A percentile compares a stretch with the other conserved stretches of the same genome.
Conservation (phyloP, 1,284 basidiomycete species). For the Sporisorium iseilematis-ciliati region DNA sequence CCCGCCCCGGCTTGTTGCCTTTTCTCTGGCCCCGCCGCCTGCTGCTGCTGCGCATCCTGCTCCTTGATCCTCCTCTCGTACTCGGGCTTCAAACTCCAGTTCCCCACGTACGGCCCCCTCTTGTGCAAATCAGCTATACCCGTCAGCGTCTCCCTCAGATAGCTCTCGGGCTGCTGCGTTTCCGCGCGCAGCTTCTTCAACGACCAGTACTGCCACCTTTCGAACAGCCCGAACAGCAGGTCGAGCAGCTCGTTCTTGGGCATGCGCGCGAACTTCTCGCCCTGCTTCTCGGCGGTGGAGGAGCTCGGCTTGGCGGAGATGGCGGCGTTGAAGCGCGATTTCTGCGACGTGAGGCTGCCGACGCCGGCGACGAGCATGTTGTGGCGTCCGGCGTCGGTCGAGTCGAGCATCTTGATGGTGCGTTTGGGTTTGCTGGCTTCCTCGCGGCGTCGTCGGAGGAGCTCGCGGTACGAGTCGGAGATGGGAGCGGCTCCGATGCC, state of each 20-base stretch:
- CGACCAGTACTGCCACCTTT: constrained; percentile 83
- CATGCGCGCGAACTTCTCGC: constrained; percentile 85
- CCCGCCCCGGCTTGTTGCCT: not conserved
- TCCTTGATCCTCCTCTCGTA: constrained; percentile 35
- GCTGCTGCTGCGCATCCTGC: too few species aligned
- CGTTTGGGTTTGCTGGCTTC: constrained; percentile 71
- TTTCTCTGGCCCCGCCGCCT: constrained; percentile 25
- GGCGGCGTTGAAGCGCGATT: constrained; percentile 49
- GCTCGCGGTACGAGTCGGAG: constrained; percentile 71
- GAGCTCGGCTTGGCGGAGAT: constrained; percentile 31
- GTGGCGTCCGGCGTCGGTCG: constrained; percentile 67
- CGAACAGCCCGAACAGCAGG: constrained; percentile 83
- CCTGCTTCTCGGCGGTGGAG: not conserved
- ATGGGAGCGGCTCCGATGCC: constrained; percentile 38
- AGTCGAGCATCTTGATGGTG: constrained; percentile 71
- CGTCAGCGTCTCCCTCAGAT: constrained; percentile 85
- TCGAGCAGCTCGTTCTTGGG: constrained; percentile 90
- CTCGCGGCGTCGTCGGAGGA: constrained; percentile 70
- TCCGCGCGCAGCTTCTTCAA: constrained; percentile 83
- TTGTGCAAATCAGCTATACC: constrained; percentile 85
- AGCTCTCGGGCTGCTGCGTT: constrained; percentile 90
- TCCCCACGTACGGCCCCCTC: constrained; percentile 76
- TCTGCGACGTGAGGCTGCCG: constrained; percentile 30
- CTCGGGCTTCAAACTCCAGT: constrained; percentile 70
- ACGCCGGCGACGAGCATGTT: constrained; percentile 69